A percentile compares a stretch with the other conserved stretches of the same genome.
Evolutionary conservation across 768 basidiomycete species (phyloP).

Genomic region (Lactifluus piperatus): DNA sequence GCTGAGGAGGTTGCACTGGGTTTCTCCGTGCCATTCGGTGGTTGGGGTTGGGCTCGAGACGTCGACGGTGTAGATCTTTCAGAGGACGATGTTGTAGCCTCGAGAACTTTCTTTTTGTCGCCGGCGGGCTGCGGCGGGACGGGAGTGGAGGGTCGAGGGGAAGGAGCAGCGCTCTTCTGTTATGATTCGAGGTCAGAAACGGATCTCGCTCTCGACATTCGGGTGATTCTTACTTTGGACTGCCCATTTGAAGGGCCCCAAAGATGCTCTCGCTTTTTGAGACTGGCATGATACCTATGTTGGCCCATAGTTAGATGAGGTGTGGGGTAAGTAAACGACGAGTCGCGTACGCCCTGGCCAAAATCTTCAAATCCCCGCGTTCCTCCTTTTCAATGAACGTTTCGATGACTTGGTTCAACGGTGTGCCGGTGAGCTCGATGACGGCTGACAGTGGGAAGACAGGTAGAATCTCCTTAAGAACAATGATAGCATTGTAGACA

Average conservation of each 20-base stretch:
- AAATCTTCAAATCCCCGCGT: slow-evolving; percentile 75
- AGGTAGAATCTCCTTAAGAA: slow-evolving; percentile 84
- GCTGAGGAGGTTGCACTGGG: slow-evolving; percentile 31
- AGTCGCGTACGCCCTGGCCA: slow-evolving; percentile 58
- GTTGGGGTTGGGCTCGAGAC: slow-evolving; percentile 45
- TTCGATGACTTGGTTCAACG: slow-evolving; percentile 53
- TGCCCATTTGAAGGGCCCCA: slow-evolving; percentile 35
- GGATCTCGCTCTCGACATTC: not conserved
- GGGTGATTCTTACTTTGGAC: slow-evolving; percentile 27
- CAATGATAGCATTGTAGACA: slow-evolving; percentile 92
- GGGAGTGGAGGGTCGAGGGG: slow-evolving; percentile 12
- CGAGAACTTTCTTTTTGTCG: slow-evolving; percentile 23
- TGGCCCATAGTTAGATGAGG: slow-evolving; percentile 9
- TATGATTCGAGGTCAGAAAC: not conserved
- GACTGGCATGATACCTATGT: slow-evolving; percentile 59
- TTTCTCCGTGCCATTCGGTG: slow-evolving; percentile 25
- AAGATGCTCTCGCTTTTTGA: slow-evolving; percentile 62
- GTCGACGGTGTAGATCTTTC: slow-evolving; percentile 37
- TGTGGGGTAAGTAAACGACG: not conserved
- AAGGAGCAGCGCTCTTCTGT: slow-evolving; percentile 11
- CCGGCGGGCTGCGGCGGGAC: slow-evolving; percentile 12
- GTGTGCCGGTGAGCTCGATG: slow-evolving; percentile 40
- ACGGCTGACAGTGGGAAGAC: slow-evolving; percentile 75
- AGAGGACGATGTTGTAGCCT: slow-evolving; percentile 20
- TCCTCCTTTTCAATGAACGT: slow-evolving; percentile 65